A percentile compares a stretch with the other conserved stretches of the same genome.
phyloP scores from a whole-genome alignment of 148 eudicot species.

The Amaranthus palmeri region DNA sequence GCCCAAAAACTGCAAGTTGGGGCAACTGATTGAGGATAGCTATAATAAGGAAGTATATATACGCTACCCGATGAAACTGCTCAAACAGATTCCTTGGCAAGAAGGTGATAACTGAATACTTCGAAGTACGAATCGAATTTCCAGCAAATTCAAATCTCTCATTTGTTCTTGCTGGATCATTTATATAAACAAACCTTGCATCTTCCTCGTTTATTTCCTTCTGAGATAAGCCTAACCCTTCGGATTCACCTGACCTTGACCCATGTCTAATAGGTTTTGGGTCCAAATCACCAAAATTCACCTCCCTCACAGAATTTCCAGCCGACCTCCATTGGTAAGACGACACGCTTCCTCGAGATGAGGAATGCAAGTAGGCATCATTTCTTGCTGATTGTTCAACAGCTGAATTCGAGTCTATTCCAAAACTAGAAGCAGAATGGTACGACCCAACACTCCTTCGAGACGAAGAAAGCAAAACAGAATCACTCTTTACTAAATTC shows the following conservation, averaged over 20 bases:
- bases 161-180: slow-evolving; percentile 75
- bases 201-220: slow-evolving; percentile 85
- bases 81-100: slow-evolving; percentile 90
- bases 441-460: slow-evolving; percentile 24
- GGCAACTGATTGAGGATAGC: slow-evolving; percentile 95
- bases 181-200: slow-evolving; percentile 72
- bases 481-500: slow-evolving; percentile 26
- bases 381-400: slow-evolving; percentile 22
- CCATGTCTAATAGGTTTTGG: slow-evolving; percentile 56
- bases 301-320: slow-evolving; percentile 53
- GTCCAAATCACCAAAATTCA: slow-evolving; percentile 49
- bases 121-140: slow-evolving; percentile 80
- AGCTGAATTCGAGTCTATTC: slow-evolving; percentile 25
- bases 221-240: slow-evolving; percentile 59
- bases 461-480: slow-evolving; percentile 19
- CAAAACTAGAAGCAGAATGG: slow-evolving; percentile 16
- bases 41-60: slow-evolving; percentile 83
- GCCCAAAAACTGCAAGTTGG: slow-evolving; percentile 89
- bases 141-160: slow-evolving; percentile 75
- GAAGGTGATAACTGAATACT: slow-evolving; percentile 80
- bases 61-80: slow-evolving; percentile 97
- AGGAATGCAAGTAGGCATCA: slow-evolving; percentile 25
- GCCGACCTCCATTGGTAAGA: slow-evolving; percentile 43
- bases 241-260: slow-evolving; percentile 66
- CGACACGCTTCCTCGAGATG: slow-evolving; percentile 44